A percentile compares a stretch with the other conserved stretches of the same genome.
phyloP scores from a whole-genome alignment of 1,139 yeast genomes.

The Geotrichum citri-aurantii region DNA sequence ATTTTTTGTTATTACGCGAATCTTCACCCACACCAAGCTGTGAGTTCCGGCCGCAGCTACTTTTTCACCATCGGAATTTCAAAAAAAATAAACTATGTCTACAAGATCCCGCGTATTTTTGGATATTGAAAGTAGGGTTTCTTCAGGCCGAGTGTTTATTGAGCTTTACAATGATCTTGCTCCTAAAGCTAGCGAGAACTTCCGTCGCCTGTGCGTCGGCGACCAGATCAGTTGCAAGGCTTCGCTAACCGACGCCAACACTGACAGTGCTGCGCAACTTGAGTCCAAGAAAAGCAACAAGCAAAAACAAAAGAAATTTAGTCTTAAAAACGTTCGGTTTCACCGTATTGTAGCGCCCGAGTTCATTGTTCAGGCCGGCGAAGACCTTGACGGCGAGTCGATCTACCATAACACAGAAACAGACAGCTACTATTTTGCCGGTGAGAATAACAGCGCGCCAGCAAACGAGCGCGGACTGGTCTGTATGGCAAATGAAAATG shows the following conservation, averaged over 20 bases:
- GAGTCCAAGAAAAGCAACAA: slow-evolving; percentile 2
- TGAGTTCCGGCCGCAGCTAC: not conserved
- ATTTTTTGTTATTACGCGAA: not conserved
- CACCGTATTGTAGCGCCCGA: slow-evolving; percentile 64
- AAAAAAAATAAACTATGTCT: slow-evolving; percentile 1
- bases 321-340: slow-evolving; percentile 46
- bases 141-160: slow-evolving; percentile 58
- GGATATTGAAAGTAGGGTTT: slow-evolving; percentile 50
- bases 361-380: slow-evolving; percentile 80
- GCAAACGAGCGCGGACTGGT: slow-evolving; percentile 29
- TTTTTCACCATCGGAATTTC: not conserved
- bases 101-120: slow-evolving; percentile 41
- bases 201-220: slow-evolving; percentile 27
- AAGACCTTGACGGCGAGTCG: slow-evolving; percentile 35
- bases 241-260: not conserved
- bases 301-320: slow-evolving; percentile 20
- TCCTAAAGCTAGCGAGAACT: slow-evolving; percentile 52
- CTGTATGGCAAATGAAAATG: slow-evolving; percentile 55
- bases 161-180: slow-evolving; percentile 50
- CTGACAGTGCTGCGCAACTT: not conserved
- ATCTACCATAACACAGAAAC: slow-evolving; percentile 19
- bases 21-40: not conserved
- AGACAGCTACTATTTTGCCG: slow-evolving; percentile 43
- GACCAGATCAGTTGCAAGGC: slow-evolving; percentile 13
- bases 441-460: slow-evolving; percentile 50